Percentiles rank a stretch among this genome's conserved stretches.
Conservation (phyloP, 176 grass and related monocot species). For the Zea mays region Zm-B73-REFERENCE-NAM-5.0 NC_050101.1:157310001-157310500, state of each 20-base stretch:
- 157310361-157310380: not conserved
- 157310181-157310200: not conserved
- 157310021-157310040: too few relatives aligned
- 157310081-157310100: conserved; percentile 13
- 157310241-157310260: not conserved
- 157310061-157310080: not conserved
- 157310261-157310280: not conserved
- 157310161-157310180: conserved; percentile 9
- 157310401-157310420: not conserved
- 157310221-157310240: not conserved
- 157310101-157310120: not conserved
- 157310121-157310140: conserved; percentile 20
- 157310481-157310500: not conserved
- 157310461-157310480: not conserved
- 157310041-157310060: not conserved
- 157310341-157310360: not conserved
- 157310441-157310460: not conserved
- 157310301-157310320: not conserved
- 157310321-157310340: not conserved
- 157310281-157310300: not conserved
- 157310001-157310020: too few relatives aligned
- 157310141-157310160: conserved; percentile 3
- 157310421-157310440: conserved; percentile 1
- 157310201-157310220: not conserved
- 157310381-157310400: not conserved